A percentile compares a stretch with the other conserved stretches of the same genome.
Evolutionary conservation across 176 grass and related monocot genomes (phyloP).

Genomic region (Phyllostachys edulis): DNA sequence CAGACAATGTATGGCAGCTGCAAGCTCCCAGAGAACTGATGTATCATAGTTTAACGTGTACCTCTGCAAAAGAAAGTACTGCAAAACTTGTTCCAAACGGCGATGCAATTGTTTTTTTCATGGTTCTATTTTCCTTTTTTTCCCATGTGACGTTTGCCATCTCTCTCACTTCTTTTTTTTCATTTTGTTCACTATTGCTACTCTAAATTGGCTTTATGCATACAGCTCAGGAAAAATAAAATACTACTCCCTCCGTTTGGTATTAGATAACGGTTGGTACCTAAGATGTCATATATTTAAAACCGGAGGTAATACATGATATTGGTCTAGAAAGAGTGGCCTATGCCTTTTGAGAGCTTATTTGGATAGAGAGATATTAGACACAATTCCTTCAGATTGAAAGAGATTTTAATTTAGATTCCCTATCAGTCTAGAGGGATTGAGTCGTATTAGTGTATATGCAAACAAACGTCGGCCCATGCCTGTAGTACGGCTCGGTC

Average conservation of each 20-base stretch:
- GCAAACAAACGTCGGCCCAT: too few species aligned
- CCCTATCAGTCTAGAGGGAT: too few species aligned
- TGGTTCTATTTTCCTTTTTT: not conserved
- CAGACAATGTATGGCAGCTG: conserved; percentile 16
- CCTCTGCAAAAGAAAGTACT: not conserved
- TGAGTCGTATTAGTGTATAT: too few species aligned
- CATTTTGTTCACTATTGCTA: not conserved
- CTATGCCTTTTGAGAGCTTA: too few species aligned
- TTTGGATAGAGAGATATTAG: too few species aligned
- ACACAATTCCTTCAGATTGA: too few species aligned
- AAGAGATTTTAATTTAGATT: too few species aligned
- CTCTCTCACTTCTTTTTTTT: not conserved
- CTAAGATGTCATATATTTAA: too few species aligned
- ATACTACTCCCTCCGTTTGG: too few species aligned
- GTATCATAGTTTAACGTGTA: not conserved
- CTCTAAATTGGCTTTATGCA: not conserved
- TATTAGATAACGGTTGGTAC: too few species aligned
- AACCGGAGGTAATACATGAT: too few species aligned
- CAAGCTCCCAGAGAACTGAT: not conserved
- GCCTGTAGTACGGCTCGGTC: too few species aligned
- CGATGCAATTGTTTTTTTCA: not conserved
- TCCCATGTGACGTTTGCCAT: not conserved
- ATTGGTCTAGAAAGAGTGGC: not conserved
- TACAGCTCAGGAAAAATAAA: not conserved
- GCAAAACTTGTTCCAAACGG: not conserved